Evolutionary conservation across 2,329 filamentous ascomycete species (phyloP).

Genomic region (Sclerotinia borealis): DNA sequence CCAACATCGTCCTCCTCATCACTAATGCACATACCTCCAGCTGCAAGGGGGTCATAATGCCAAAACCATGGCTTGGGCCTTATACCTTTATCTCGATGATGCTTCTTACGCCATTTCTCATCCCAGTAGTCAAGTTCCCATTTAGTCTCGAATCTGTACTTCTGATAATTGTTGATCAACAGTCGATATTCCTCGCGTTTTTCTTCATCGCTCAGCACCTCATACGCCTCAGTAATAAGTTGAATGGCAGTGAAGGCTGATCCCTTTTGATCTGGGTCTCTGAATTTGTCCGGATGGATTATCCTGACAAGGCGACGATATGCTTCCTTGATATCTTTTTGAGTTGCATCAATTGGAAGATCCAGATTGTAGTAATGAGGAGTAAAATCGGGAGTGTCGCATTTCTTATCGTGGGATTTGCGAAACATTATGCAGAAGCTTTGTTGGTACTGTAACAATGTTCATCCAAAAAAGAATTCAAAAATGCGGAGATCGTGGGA

Average conservation of each 20-base stretch:
- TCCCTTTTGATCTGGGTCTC: not conserved
- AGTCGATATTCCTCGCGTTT: not conserved
- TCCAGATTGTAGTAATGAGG: slow-evolving; percentile 11
- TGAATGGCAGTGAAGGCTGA: not conserved
- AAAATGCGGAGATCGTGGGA: not conserved
- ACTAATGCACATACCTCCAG: not conserved
- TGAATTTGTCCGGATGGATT: slow-evolving; percentile 2
- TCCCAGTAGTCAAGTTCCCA: not conserved
- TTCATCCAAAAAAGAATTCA: not conserved
- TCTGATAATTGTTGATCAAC: too few species aligned
- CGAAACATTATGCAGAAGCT: not conserved
- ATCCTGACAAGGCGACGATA: not conserved
- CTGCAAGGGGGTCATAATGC: not conserved
- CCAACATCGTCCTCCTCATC: not conserved
- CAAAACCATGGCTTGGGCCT: slow-evolving; percentile 2
- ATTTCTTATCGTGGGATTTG: not conserved
- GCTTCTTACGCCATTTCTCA: not conserved
- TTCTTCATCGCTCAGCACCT: not conserved
- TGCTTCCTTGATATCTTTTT: not conserved
- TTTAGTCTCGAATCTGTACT: not conserved
- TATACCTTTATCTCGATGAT: too few species aligned
- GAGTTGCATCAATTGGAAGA: not conserved
- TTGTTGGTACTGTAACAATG: not conserved
- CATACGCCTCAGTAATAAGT: not conserved
- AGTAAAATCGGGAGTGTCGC: not conserved